These are phyloP conservation scores for Pythium insidiosum DNA, from an alignment of 352 stramenopile genomes.

Conservation along the genomic window DNA sequence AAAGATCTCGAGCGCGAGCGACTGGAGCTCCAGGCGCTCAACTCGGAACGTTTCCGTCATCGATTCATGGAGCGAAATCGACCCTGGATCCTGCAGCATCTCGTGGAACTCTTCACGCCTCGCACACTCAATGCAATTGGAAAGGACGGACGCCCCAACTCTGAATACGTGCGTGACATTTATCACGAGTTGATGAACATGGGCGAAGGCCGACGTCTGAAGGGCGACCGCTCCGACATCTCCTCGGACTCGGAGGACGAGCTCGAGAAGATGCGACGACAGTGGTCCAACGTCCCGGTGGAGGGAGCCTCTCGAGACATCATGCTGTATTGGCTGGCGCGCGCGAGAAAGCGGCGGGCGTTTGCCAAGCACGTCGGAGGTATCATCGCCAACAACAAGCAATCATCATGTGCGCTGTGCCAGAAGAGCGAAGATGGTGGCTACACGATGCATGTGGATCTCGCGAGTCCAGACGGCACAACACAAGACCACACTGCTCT, in stretches of 20 bases:
- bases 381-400: constrained; percentile 77
- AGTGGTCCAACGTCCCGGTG: constrained; percentile 82
- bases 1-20: constrained; percentile 93
- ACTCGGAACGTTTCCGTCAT: constrained; percentile 95
- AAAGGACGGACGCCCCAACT: constrained; percentile 73
- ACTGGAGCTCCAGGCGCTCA: constrained; percentile 94
- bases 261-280: constrained; percentile 77
- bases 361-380: constrained; percentile 88
- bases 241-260: constrained; percentile 91
- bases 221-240: constrained; percentile 89
- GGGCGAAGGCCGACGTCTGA: constrained; percentile 79
- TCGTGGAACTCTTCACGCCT: constrained; percentile 94
- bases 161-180: constrained; percentile 94
- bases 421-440: constrained; percentile 55
- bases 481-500: constrained; percentile 68
- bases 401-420: constrained; percentile 78
- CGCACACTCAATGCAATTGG: constrained; percentile 65
- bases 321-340: constrained; percentile 89
- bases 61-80: constrained; percentile 96
- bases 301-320: constrained; percentile 82
- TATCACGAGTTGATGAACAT: constrained; percentile 95
- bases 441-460: constrained; percentile 76
- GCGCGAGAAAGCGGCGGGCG: constrained; percentile 87
- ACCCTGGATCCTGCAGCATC: constrained; percentile 95
- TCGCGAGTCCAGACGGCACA: constrained; percentile 59